Evolutionary conservation across 352 stramenopile species (phyloP), one percentile per base, ranked within the genome.

Genomic region (Phytophthora citricola): DNA sequence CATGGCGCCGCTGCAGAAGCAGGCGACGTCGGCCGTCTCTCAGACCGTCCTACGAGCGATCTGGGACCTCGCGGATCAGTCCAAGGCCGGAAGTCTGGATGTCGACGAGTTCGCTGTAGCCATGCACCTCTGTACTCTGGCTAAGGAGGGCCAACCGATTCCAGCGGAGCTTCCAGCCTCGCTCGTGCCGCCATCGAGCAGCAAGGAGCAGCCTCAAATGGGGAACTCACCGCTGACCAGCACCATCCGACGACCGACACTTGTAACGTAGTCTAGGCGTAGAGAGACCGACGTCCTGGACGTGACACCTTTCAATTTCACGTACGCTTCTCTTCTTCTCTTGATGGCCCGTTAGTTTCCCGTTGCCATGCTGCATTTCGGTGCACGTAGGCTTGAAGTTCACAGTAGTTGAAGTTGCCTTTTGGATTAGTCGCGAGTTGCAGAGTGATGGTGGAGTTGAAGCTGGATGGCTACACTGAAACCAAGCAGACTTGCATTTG

Each of bases 21-120:
- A 77, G 24, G 69, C 64, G 0, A 76, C 80, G 12, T 76, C 81
- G 0, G 76, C 72, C 31, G 90, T 87, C 60, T 70, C 79, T 8
- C 73, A 94, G 41, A 78, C 95, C 27, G 81, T 78, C 47, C 75
- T 94, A 55, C 94, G 92, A 51, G 62, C 72, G 22, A 94, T 98
- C 60, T 98, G 93, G 93, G 85, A 97, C 52, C 78, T 98, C 22
- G 84, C 87, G 4, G 93, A 98, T 63, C 77, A 96, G 36, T 91
- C 97, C 64, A 93, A 94, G 20, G 81, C 94, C 62, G 93, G 93
- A 9, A 87, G 73, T 63, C 63, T 98, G 31, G 92, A 98, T 74
- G 78, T 75, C 6, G 87, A 97, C 45, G 81, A 98, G 70, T 98
- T 98, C 60, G 90, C 93, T 2, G 72, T 98, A 22, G 90, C 90